phyloP scores from a whole-genome alignment of 1,284 basidiomycete genomes.

The Vanrija humicola region DNA sequence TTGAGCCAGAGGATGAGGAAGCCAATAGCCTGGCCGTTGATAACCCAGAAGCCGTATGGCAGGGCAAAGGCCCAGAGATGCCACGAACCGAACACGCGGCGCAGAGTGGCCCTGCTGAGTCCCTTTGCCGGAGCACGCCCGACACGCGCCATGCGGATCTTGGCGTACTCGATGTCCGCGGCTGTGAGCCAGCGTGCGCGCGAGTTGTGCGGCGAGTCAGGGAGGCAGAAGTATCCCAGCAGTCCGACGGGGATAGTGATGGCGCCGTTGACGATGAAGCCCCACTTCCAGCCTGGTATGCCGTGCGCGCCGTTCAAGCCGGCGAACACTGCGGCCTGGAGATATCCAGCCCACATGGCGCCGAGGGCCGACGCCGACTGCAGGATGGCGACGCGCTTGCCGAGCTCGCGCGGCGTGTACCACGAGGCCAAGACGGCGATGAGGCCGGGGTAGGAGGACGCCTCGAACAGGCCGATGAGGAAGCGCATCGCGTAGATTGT shows the following conservation, averaged over 20 bases:
- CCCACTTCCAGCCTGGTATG: constrained; percentile 38
- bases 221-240: constrained; percentile 34
- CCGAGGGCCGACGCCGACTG: constrained; percentile 21
- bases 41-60: too few relatives aligned
- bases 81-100: too few relatives aligned
- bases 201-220: constrained; percentile 49
- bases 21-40: too few relatives aligned
- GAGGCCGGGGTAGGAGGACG: constrained; percentile 13
- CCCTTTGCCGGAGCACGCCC: too few relatives aligned
- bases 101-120: too few relatives aligned
- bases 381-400: constrained; percentile 31
- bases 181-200: constrained; percentile 26
- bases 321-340: constrained; percentile 16
- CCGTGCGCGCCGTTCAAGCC: constrained; percentile 34
- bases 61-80: too few relatives aligned
- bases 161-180: constrained; percentile 31
- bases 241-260: constrained; percentile 30
- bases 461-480: constrained; percentile 12
- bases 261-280: constrained; percentile 40
- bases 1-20: too few relatives aligned
- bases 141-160: too few relatives aligned
- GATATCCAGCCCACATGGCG: constrained; percentile 8
- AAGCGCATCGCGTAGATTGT: constrained; percentile 17
- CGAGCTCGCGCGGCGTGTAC: constrained; percentile 40
- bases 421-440: constrained; percentile 3